Percentiles rank a stretch among this genome's conserved stretches.
phyloP scores from a whole-genome alignment of 225 moss, liverwort and hornwort genomes.

The Pleurozium schreberi region DNA sequence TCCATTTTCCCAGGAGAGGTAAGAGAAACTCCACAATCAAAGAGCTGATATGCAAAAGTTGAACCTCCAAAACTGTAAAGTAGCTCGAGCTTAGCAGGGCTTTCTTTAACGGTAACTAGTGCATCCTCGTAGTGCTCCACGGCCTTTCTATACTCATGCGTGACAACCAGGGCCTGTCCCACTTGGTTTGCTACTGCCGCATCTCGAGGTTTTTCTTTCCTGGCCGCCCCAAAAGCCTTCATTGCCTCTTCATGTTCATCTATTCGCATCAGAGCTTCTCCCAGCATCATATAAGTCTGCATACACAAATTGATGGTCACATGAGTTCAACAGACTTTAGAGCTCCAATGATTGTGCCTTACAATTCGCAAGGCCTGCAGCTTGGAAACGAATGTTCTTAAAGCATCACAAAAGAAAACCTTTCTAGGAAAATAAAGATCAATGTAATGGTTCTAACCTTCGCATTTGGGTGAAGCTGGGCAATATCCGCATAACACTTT shows the following conservation, averaged over 20 bases:
- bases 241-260: constrained; percentile 57
- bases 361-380: not conserved
- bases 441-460: constrained; percentile 28
- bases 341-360: not conserved
- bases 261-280: constrained; percentile 57
- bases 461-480: constrained; percentile 34
- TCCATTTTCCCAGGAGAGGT: not conserved
- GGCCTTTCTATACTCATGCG: constrained; percentile 67
- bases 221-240: constrained; percentile 37
- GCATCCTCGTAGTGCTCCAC: constrained; percentile 56
- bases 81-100: constrained; percentile 25
- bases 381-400: not conserved
- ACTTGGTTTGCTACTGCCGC: constrained; percentile 46
- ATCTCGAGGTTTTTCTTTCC: constrained; percentile 45
- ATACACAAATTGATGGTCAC: not conserved
- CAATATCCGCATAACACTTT: constrained; percentile 42
- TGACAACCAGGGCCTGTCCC: constrained; percentile 46
- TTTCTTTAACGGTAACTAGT: constrained; percentile 21
- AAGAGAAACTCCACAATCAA: not conserved
- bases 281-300: constrained; percentile 64
- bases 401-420: not conserved
- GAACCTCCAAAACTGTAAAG: constrained; percentile 67
- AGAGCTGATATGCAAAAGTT: not conserved
- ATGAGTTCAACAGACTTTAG: not conserved
- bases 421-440: not conserved